Base-by-base conservation (phyloP, 2,329 filamentous ascomycete genomes). In the Aspergillus novoparasiticus region DNA sequence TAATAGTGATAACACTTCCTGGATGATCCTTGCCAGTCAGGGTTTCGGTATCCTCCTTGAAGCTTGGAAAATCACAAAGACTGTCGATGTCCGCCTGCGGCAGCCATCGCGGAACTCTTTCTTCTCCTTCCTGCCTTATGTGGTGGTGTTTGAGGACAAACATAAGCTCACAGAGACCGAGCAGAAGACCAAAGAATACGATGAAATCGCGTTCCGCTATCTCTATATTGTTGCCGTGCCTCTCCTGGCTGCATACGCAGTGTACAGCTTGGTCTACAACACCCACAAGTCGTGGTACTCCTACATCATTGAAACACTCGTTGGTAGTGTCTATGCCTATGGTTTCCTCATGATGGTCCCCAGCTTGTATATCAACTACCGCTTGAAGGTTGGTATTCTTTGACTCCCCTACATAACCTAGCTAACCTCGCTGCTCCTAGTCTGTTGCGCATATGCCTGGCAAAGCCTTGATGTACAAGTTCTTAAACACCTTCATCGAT, bases 301-400 rank as follows among this genome's bases (percentile, higher is more conserved):
- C 50, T 99, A 94, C 83, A 86, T 96, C 78, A 96, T 99, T 76
- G 89, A 95, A 28, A 98, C 94, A 0, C 88, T 99, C 11, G 95
- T 99, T 26, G 95, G 94, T 12, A 94, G 91, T 50, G 95, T 99
- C 58, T 99, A 99, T 78, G 94, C 95, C 0, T 99, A 99, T 76
- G 95, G 95, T 5, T 99, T 99, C 85, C 82, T 99, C 65, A 97
- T 99, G 93, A 99, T 99, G 95, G 91, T 99, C 10, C 95, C 95
- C 16, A 91, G 89, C 64, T 84, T 99, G 39, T 99, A 98, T 83
- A 99, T 99, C 87, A 99, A 99, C 85, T 99, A 99, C 84, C 90
- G 94, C 14, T 87, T 99, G 70, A 97, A 94, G 85, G 90, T 89
- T 63, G 58, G 77, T 69, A 23, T 34, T 23, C 53, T 55, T n/a